Conservation (phyloP, 2,329 filamentous ascomycete genomes). For the Fusarium sp. region DNA sequence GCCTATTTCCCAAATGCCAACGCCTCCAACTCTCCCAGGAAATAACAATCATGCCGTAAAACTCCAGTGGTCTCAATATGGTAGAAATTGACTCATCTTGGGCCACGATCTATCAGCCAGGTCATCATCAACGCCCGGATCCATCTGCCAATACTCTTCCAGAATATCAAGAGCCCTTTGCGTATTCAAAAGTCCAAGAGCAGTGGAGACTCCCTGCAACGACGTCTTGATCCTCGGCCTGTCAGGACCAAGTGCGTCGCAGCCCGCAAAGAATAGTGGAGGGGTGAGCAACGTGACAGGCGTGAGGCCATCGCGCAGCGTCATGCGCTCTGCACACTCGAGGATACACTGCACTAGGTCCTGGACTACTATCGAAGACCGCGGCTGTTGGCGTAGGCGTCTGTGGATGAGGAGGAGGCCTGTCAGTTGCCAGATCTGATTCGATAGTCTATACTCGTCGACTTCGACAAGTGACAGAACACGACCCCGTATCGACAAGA, state of each 20-base stretch:
- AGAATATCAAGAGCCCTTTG: constrained; percentile 29
- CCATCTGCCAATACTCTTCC: constrained; percentile 21
- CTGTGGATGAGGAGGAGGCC: constrained; percentile 28
- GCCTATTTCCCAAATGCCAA: no score
- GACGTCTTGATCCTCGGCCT: constrained; percentile 21
- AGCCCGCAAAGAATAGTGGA: constrained; percentile 29
- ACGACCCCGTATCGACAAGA: constrained; percentile 21
- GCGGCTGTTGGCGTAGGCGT: constrained; percentile 17
- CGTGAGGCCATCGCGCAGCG: constrained; percentile 25
- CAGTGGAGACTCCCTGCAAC: constrained; percentile 23
- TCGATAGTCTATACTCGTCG: constrained; percentile 27
- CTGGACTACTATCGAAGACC: constrained; percentile 18
- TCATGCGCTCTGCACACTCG: constrained; percentile 18
- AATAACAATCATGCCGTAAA: not conserved
- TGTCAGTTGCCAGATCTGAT: constrained; percentile 33
- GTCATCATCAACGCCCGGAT: constrained; percentile 20
- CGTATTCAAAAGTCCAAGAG: constrained; percentile 22
- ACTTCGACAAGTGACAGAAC: constrained; percentile 19
- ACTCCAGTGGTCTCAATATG: constrained; percentile 7
- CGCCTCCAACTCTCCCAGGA: no score
- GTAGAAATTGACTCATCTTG: constrained; percentile 22
- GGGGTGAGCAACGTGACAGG: constrained; percentile 27
- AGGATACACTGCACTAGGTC: constrained; percentile 15
- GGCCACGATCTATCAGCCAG: constrained; percentile 24
- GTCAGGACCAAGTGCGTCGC: constrained; percentile 24